Evolutionary conservation across 2,329 filamentous ascomycete species (phyloP).

Genomic region (Exophiala mesophila): DNA sequence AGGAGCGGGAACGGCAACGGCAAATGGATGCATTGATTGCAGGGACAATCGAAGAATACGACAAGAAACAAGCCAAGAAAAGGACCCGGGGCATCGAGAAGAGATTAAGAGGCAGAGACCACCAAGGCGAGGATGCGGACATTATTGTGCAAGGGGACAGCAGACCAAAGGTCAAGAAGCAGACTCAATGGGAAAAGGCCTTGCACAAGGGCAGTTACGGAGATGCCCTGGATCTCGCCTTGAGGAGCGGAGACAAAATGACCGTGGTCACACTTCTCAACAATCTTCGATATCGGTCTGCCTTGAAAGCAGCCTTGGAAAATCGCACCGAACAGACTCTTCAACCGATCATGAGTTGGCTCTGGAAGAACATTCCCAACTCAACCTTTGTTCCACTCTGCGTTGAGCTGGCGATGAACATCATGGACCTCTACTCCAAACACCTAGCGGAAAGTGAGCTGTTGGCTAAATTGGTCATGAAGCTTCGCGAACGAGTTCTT

Average conservation of each 20-base stretch:
- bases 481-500: constrained; percentile 65
- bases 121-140: constrained; percentile 77
- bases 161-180: constrained; percentile 57
- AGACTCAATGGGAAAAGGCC: constrained; percentile 73
- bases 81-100: constrained; percentile 57
- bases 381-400: constrained; percentile 70
- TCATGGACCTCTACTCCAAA: constrained; percentile 83
- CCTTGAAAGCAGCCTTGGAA: constrained; percentile 72
- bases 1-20: constrained; percentile 70
- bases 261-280: constrained; percentile 72
- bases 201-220: constrained; percentile 74
- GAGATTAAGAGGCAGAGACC: constrained; percentile 65
- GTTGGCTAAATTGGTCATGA: constrained; percentile 65
- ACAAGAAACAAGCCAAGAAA: constrained; percentile 62
- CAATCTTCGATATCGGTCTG: constrained; percentile 80
- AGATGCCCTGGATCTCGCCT: constrained; percentile 71
- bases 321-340: constrained; percentile 76
- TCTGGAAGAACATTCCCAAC: constrained; percentile 73
- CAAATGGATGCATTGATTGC: constrained; percentile 79
- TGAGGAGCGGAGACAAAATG: constrained; percentile 57
- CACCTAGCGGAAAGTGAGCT: constrained; percentile 69
- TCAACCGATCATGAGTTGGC: constrained; percentile 77
- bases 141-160: constrained; percentile 80
- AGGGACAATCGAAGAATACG: constrained; percentile 72
- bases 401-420: constrained; percentile 73